Evolutionary conservation across 2,329 filamentous ascomycete species (phyloP).

Genomic region (Colletotrichum liaoningense): DNA sequence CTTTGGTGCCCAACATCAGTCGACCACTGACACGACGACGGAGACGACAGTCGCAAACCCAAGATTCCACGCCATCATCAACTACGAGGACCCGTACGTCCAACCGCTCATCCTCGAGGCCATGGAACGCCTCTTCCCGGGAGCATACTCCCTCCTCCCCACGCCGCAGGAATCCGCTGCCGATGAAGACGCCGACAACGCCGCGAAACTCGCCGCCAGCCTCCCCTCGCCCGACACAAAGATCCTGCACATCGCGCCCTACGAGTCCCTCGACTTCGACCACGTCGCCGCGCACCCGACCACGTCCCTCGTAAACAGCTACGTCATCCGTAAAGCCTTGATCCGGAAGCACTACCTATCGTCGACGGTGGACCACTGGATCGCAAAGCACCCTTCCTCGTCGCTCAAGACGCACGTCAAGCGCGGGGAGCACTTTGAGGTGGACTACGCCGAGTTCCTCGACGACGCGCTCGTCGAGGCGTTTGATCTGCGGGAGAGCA

Average conservation of each 20-base stretch:
- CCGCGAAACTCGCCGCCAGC: conserved; percentile 45
- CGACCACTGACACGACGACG: conserved; percentile 49
- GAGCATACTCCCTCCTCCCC: conserved; percentile 60
- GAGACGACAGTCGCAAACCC: not conserved
- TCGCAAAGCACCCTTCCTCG: conserved; percentile 82
- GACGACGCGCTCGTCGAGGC: conserved; percentile 93
- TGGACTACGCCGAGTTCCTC: conserved; percentile 96
- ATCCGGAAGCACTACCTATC: conserved; percentile 96
- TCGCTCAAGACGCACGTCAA: conserved; percentile 78
- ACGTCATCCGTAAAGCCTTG: conserved; percentile 94
- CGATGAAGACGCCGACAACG: conserved; percentile 44
- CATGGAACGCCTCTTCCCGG: conserved; percentile 71
- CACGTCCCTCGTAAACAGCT: conserved; percentile 83
- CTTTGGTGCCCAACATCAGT: conserved; percentile 41
- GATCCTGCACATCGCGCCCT: conserved; percentile 84
- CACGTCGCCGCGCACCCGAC: conserved; percentile 71
- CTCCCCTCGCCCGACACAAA: conserved; percentile 51
- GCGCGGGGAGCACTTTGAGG: conserved; percentile 85
- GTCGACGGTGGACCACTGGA: conserved; percentile 85
- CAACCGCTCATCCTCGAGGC: conserved; percentile 85
- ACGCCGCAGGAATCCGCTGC: conserved; percentile 55
- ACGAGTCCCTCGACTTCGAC: conserved; percentile 90
- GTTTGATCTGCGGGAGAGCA: conserved; percentile 85
- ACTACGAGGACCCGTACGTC: conserved; percentile 91
- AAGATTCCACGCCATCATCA: conserved; percentile 73